phyloP scores from a whole-genome alignment of 2,329 filamentous ascomycete species.

The Reticulascus tulasneorum region DNA sequence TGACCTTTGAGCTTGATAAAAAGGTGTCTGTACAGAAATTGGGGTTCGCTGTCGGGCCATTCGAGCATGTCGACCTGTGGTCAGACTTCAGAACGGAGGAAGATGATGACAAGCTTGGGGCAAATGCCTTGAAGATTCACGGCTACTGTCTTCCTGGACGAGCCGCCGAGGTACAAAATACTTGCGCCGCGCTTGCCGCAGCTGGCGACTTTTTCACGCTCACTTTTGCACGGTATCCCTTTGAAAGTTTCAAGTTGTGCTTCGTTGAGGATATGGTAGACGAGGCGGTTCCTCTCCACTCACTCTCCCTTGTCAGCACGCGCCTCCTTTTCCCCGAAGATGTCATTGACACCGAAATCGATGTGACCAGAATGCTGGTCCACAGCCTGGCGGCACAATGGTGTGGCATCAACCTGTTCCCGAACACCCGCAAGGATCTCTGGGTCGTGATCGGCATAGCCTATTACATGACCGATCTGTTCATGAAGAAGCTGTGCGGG shows the following conservation, averaged over 20 bases:
- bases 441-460: conserved; percentile 90
- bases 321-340: conserved; percentile 80
- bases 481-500: conserved; percentile 84
- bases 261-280: conserved; percentile 86
- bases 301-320: conserved; percentile 82
- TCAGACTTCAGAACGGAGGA: conserved; percentile 85
- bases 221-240: conserved; percentile 86
- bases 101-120: conserved; percentile 85
- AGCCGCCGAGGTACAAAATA: conserved; percentile 78
- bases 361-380: conserved; percentile 74
- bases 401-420: conserved; percentile 89
- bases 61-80: conserved; percentile 83
- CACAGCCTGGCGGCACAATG: conserved; percentile 87
- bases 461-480: conserved; percentile 92
- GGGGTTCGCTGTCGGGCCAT: conserved; percentile 90
- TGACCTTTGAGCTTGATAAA: conserved; percentile 74
- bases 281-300: conserved; percentile 74
- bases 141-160: conserved; percentile 87
- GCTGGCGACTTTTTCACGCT: conserved; percentile 90
- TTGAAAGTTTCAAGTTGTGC: conserved; percentile 85
- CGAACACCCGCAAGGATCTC: conserved; percentile 72
- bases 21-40: conserved; percentile 83
- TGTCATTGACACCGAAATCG: conserved; percentile 77
- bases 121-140: conserved; percentile 82
- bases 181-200: conserved; percentile 77